phyloP scores from a whole-genome alignment of 192 early-diverging fungal genomes.

The Umbelopsis sp. region DNA sequence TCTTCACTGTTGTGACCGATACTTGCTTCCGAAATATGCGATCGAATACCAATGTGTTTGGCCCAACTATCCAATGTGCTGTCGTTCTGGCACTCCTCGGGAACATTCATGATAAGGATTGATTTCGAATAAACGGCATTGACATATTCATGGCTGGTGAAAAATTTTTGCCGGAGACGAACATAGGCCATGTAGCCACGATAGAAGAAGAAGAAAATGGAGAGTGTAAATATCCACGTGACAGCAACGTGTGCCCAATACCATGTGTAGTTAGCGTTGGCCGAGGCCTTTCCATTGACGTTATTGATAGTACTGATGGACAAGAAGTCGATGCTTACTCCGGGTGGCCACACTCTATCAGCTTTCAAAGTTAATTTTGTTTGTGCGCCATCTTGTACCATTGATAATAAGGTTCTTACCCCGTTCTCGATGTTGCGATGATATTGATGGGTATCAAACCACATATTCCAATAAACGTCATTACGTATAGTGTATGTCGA shows the following conservation, averaged over 20 bases:
- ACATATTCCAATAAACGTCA: conserved; percentile 61
- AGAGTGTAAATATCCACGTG: conserved; percentile 61
- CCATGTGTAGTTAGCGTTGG: conserved; percentile 44
- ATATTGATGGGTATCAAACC: conserved; percentile 70
- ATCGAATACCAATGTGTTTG: conserved; percentile 34
- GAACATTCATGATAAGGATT: conserved; percentile 65
- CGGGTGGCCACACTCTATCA: conserved; percentile 39
- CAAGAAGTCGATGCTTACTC: conserved; percentile 34
- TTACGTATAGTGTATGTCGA: conserved; percentile 55
- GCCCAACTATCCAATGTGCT: conserved; percentile 48
- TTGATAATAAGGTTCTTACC: conserved; percentile 13
- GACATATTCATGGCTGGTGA: conserved; percentile 57
- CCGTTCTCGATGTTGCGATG: conserved; percentile 36
- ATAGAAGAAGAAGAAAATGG: conserved; percentile 57
- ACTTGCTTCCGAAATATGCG: conserved; percentile 55
- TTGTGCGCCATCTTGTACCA: neutral
- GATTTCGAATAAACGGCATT: conserved; percentile 67
- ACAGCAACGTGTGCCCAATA: conserved; percentile 69
- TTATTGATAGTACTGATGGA: conserved; percentile 40
- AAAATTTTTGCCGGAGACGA: conserved; percentile 53
- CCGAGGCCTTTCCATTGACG: conserved; percentile 20
- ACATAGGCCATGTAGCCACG: conserved; percentile 59
- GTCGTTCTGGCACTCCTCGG: conserved; percentile 54
- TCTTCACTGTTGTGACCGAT: conserved; percentile 70
- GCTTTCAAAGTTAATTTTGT: too few species aligned